phyloP scores from a whole-genome alignment of 345 rosid genomes.

The Cardamine occulta region DNA sequence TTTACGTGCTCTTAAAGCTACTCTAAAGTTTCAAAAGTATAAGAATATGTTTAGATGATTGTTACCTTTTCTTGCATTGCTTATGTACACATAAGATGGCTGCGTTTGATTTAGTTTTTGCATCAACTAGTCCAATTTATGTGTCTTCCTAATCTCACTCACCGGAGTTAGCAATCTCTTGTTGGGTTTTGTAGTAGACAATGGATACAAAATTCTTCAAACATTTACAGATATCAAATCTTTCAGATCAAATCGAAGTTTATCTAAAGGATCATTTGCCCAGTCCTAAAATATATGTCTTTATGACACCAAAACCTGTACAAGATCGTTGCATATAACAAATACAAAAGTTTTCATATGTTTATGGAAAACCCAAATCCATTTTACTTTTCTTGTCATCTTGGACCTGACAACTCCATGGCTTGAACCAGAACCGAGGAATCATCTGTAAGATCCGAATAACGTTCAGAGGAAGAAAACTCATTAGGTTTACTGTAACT shows the following conservation, averaged over 20 bases:
- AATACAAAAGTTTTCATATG: constrained; percentile 16
- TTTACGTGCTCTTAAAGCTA: not conserved
- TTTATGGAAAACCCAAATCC: constrained; percentile 14
- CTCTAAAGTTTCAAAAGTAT: not conserved
- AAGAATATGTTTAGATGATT: too few species aligned
- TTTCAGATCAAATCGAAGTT: not conserved
- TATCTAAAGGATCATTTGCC: not conserved
- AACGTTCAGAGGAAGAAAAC: constrained; percentile 74
- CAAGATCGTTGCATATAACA: constrained; percentile 1
- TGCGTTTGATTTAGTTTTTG: too few species aligned
- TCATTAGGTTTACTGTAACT: constrained; percentile 64
- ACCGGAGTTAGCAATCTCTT: too few species aligned
- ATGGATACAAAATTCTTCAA: too few species aligned
- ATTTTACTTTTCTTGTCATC: constrained; percentile 51
- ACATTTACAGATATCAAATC: too few species aligned
- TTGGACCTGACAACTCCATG: constrained; percentile 97
- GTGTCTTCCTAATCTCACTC: too few species aligned
- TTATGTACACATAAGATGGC: not conserved
- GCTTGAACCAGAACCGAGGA: constrained; percentile 77
- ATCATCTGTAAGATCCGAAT: constrained; percentile 90
- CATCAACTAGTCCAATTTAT: too few species aligned
- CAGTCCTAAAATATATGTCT: not conserved
- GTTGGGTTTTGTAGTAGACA: too few species aligned
- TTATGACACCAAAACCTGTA: constrained; percentile 22
- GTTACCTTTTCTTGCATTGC: too few species aligned